Conservation (phyloP, 345 rosid species). For the Excoecaria cochinchinensis region DNA sequence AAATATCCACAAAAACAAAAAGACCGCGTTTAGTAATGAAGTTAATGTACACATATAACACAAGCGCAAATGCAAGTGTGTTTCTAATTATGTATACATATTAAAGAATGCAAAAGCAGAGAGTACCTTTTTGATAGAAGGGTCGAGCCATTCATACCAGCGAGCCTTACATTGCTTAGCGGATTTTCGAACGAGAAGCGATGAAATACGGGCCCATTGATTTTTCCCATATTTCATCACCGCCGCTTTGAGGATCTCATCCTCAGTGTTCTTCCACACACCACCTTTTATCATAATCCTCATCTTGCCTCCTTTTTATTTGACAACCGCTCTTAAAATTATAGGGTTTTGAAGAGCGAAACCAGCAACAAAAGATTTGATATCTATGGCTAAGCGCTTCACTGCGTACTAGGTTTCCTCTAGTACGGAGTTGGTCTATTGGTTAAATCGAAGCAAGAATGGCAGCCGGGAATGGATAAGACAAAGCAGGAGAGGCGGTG, state of each 20-base stretch:
- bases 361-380: neutral
- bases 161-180: slow-evolving; percentile 99
- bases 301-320: slow-evolving; percentile 47
- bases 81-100: neutral
- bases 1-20: neutral
- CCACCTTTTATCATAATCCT: slow-evolving; percentile 99
- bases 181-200: slow-evolving; percentile 95
- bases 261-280: slow-evolving; percentile 99
- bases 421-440: neutral
- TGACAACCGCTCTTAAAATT: neutral
- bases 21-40: neutral
- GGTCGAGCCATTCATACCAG: slow-evolving; percentile 99
- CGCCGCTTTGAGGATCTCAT: slow-evolving; percentile 97
- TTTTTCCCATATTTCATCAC: slow-evolving; percentile 99
- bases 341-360: neutral
- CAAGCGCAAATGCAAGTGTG: too few relatives aligned
- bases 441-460: neutral
- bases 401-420: neutral
- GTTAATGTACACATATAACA: neutral
- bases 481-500: neutral
- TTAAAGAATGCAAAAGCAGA: neutral
- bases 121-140: slow-evolving; percentile 87
- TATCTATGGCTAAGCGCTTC: neutral
- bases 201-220: slow-evolving; percentile 98
- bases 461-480: neutral